Evolutionary conservation across 2,329 filamentous ascomycete genomes (phyloP), one percentile per base, ranked within the genome.

Genomic region (Aspergillus glaucus): DNA sequence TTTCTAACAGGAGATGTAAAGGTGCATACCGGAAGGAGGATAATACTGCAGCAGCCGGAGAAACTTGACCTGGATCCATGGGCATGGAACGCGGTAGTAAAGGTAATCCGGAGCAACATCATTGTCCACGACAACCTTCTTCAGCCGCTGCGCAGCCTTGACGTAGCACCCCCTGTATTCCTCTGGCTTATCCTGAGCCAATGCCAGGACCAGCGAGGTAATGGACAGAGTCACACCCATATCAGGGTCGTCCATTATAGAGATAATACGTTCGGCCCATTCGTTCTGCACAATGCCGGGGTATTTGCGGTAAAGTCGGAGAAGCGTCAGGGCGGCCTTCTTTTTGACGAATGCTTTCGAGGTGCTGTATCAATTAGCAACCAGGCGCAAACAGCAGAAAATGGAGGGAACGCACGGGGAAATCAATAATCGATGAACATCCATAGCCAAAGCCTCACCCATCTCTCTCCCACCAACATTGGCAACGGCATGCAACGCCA

Each of bases 271-370:
- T 74, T 98, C 94, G 6, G 90, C 88, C 93, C 93, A 98, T 74
- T 96, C 91, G 26, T 89, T 87, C 63, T 95, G 91, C 21, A 98
- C 87, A 56, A 98, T 96, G 55, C 84, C 86, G 1, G 92, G 90
- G 62, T 91, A 84, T 74, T 98, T 98, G 59, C 93, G 87, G 71
- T 97, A 98, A 5, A 98, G 74, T 47, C 93, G 87, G 47, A 98
- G 81, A 32, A 98, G 79, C 0, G 93, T 98, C 46, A 98, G 76
- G 6, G 93, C 93, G 1, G 93, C 92, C 78, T 98, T 98, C 75
- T 98, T 98, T 79, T 98, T 98, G 51, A 98, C 93, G 60, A 98
- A 98, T 0, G 93, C 85, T 71, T 97, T 98, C 1, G 92, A 97
- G 7, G 85, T 85, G 40, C 81, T 84, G 41, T n/a, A 34, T 15